Conservation (phyloP, 2,329 filamentous ascomycete genomes). For the Aspergillus neoniger region DNA sequence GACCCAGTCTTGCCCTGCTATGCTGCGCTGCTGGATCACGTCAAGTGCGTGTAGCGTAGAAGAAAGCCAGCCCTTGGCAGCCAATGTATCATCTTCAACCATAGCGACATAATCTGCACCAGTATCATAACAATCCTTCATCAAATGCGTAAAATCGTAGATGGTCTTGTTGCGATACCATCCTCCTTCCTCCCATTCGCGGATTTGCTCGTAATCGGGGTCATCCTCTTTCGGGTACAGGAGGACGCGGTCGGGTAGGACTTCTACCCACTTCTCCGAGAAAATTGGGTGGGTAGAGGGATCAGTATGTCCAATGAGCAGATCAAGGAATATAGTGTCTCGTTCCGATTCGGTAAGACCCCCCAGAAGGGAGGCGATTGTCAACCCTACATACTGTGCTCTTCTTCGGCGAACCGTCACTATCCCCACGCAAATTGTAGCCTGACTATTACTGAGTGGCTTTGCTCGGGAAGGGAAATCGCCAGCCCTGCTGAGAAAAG, state of each 20-base stretch:
- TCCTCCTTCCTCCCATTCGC: constrained; percentile 15
- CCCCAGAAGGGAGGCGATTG: constrained; percentile 46
- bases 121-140: constrained; percentile 41
- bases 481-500: constrained; percentile 8
- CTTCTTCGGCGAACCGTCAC: constrained; percentile 42
- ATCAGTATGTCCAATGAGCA: constrained; percentile 46
- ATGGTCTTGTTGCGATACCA: constrained; percentile 41
- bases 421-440: constrained; percentile 45
- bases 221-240: constrained; percentile 33
- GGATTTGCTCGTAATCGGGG: constrained; percentile 22
- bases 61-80: constrained; percentile 49
- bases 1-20: constrained; percentile 26
- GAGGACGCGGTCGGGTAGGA: constrained; percentile 43
- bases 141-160: constrained; percentile 47
- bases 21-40: constrained; percentile 25
- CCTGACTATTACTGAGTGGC: neutral
- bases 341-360: constrained; percentile 44
- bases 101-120: constrained; percentile 46
- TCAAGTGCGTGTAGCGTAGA: constrained; percentile 40
- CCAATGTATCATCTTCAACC: constrained; percentile 50
- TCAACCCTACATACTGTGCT: constrained; percentile 41
- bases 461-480: neutral
- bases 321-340: constrained; percentile 40
- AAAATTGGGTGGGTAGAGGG: constrained; percentile 43
- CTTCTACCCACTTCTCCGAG: constrained; percentile 42